Evolutionary conservation across 345 rosid species (phyloP), one percentile per base, ranked within the genome.

Genomic region (Brassica cretica): DNA sequence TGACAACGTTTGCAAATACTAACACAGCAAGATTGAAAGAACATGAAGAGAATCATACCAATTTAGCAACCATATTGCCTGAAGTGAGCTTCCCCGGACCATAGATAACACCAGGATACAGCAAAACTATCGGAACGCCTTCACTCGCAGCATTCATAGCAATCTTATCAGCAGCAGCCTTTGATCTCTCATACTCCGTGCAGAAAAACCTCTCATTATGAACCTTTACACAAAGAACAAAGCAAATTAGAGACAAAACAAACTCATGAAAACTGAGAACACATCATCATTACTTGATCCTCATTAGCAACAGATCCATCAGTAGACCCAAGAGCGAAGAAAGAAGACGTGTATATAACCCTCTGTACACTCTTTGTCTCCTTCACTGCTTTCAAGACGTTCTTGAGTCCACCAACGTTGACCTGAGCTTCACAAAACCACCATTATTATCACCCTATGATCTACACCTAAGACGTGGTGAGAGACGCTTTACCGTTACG

Each of bases 81-180:
- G 86, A 39, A 18, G 87, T 89, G 79, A 90, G 90, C 89, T 92
- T 92, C 37, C 98, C 98, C 0, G 90, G 85, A 27, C 95, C 98
- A 63, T 89, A 94, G 15, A 94, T 84, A 39, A 90, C 93, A 71
- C 98, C 98, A 5, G 98, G 98, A 82, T 90, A 90, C 69, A 92
- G 65, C 68, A 82, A 60, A 69, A 89, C 80, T n/a, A 94, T 71
- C 0, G 97, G 95, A 21, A 90, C 71, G 15, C 97, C 98, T 68
- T 90, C 92, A 14, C 82, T 68, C 0, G 90, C 89, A 77, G 93
- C 93, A 73, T 77, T 84, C 76, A 88, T 41, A 0, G 97, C 98
- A 76, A 91, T 80, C 81, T 93, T 88, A 81, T 91, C 98, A 5
- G 98, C 93, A 8, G 53, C 79, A 29, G 80, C 87, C 81, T 93